Evolutionary conservation across 2,329 filamentous ascomycete species (phyloP).

Genomic region (Zymoseptoria brevis): DNA sequence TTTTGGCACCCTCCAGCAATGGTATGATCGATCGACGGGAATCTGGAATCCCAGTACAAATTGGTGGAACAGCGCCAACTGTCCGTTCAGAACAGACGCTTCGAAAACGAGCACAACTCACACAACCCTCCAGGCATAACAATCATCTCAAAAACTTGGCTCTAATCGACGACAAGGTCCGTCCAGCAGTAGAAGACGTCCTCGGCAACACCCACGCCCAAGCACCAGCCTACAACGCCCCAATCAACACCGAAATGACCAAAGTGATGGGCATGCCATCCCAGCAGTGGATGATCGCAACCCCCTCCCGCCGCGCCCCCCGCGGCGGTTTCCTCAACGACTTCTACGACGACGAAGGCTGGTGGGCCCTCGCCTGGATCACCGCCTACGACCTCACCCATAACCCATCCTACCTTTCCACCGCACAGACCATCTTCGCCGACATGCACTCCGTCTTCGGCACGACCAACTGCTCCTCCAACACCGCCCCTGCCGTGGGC

Average conservation of each 20-base stretch:
- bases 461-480: conserved; percentile 31
- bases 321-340: conserved; percentile 27
- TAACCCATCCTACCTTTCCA: conserved; percentile 37
- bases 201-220: conserved; percentile 19
- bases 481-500: conserved; percentile 7
- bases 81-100: conserved; percentile 2
- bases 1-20: conserved; percentile 22
- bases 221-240: conserved; percentile 23
- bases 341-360: conserved; percentile 48
- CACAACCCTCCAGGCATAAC: conserved; percentile 17
- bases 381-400: conserved; percentile 47
- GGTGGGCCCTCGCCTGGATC: conserved; percentile 49
- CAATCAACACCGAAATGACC: conserved; percentile 8
- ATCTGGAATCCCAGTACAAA: conserved; percentile 26
- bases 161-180: conserved; percentile 18
- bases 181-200: conserved; percentile 5
- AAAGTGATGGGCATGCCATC: not conserved
- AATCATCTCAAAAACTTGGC: conserved; percentile 23
- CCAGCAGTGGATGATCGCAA: not conserved
- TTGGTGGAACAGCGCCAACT: conserved; percentile 30
- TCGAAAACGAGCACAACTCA: not conserved
- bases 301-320: not conserved
- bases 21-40: conserved; percentile 26
- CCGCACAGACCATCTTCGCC: conserved; percentile 44
- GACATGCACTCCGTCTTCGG: conserved; percentile 39